These are phyloP conservation scores for Aspergillus wentii DNA, from an alignment of 495 filamentous ascomycete genomes.

Conservation along the genomic window DNA sequence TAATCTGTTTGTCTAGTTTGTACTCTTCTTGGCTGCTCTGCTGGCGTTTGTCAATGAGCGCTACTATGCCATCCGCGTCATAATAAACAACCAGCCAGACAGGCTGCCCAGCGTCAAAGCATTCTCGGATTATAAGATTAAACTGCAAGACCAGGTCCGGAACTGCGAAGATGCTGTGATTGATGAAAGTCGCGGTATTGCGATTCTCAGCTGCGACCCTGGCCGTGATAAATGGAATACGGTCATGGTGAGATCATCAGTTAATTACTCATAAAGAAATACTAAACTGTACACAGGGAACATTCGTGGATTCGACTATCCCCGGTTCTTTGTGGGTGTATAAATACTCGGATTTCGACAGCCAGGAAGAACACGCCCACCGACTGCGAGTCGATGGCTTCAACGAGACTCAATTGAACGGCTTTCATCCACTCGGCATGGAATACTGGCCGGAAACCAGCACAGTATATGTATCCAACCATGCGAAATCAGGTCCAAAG, in stretches of 20 bases:
- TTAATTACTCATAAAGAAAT: too few species aligned
- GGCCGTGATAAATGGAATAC: constrained; percentile 44
- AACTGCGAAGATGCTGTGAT: constrained; percentile 45
- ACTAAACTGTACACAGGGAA: too few species aligned
- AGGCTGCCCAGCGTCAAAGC: constrained; percentile 19
- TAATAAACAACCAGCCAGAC: constrained; percentile 22
- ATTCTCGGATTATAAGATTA: constrained; percentile 21
- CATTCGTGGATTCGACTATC: too few species aligned
- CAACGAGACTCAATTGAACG: constrained; percentile 9
- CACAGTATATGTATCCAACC: constrained; percentile 26
- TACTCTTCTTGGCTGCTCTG: too few species aligned
- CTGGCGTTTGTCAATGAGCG: too few species aligned
- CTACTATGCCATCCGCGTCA: too few species aligned
- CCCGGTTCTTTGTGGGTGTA: too few species aligned
- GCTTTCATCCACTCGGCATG: constrained; percentile 44
- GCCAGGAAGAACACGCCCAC: too few species aligned
- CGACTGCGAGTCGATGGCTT: constrained; percentile 29
- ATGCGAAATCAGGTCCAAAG: constrained; percentile 28
- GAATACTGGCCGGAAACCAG: constrained; percentile 29
- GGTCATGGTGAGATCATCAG: too few species aligned
- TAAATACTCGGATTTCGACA: too few species aligned
- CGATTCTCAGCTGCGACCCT: constrained; percentile 37
- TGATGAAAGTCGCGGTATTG: constrained; percentile 25
- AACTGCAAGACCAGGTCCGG: constrained; percentile 30
- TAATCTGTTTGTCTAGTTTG: too few species aligned